A percentile compares a stretch with the other conserved stretches of the same genome.
Conservation (phyloP, 371 early-diverging fungal genomes). For the Syncephalastrum sp. region DNA sequence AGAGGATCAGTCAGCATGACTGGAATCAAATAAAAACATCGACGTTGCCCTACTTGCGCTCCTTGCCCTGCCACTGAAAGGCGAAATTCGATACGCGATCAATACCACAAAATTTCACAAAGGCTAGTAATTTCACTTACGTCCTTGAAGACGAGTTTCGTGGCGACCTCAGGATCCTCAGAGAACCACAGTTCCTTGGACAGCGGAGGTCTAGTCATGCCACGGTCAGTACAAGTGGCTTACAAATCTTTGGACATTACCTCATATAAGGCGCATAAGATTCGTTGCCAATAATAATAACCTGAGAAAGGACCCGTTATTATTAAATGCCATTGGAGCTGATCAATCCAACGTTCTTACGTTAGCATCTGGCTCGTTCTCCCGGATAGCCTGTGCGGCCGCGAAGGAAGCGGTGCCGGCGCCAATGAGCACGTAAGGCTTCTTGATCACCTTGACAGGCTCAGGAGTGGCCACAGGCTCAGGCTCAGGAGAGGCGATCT, state of each 20-base stretch:
- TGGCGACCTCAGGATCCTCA: conserved; percentile 45
- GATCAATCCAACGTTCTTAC: conserved; percentile 27
- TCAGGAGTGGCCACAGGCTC: conserved; percentile 13
- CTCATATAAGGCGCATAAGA: conserved; percentile 68
- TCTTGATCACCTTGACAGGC: conserved; percentile 27
- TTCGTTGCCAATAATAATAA: conserved; percentile 70
- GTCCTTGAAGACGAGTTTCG: conserved; percentile 63
- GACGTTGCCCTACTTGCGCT: conserved; percentile 45
- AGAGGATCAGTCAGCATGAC: not conserved
- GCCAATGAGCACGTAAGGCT: conserved; percentile 59
- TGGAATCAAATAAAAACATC: not conserved
- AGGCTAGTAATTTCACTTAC: conserved; percentile 22
- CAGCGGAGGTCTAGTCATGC: conserved; percentile 51
- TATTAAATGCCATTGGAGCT: not conserved
- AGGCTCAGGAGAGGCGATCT: conserved; percentile 2
- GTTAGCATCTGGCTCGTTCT: conserved; percentile 66
- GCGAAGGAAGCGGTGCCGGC: conserved; percentile 70
- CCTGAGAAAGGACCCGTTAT: conserved; percentile 23
- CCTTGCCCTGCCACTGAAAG: conserved; percentile 64
- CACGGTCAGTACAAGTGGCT: not conserved
- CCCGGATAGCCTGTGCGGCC: conserved; percentile 69
- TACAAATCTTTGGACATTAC: conserved; percentile 13
- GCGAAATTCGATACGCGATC: not conserved
- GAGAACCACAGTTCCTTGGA: conserved; percentile 80
- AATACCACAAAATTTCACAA: not conserved